These are phyloP conservation scores for Erythrophleum fordii DNA, from an alignment of 306 rosid species.

Conservation along the genomic window DNA sequence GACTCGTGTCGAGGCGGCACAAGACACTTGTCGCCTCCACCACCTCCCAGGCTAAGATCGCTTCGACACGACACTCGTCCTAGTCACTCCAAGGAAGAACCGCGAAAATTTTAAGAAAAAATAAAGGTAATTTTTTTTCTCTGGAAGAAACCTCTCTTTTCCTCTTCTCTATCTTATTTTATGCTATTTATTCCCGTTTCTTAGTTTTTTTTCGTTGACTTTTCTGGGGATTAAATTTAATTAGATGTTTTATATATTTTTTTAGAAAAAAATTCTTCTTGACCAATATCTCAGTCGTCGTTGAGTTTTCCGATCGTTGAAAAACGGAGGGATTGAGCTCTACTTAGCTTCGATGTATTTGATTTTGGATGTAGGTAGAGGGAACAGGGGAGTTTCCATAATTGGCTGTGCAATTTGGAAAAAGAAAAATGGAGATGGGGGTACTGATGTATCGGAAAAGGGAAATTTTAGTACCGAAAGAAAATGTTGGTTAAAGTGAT, in stretches of 20 bases:
- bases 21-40: constrained; percentile 82
- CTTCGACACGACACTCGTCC: constrained; percentile 48
- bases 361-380: background rate
- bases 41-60: constrained; percentile 40
- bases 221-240: background rate
- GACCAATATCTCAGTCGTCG: too few species aligned
- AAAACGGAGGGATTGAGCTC: background rate
- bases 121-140: constrained; percentile 39
- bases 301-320: background rate
- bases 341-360: background rate
- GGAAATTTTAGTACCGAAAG: background rate
- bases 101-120: background rate
- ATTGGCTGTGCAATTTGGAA: constrained; percentile 28
- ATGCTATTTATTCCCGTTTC: background rate
- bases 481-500: constrained; percentile 20
- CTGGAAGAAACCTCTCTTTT: constrained; percentile 1
- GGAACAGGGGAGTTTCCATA: constrained; percentile 22
- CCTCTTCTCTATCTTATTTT: background rate
- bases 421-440: background rate
- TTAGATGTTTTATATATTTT: background rate
- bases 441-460: constrained; percentile 21
- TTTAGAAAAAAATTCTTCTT: background rate
- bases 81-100: constrained; percentile 6
- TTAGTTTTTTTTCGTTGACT: background rate
- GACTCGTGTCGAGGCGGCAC: constrained; percentile 50